Evolutionary conservation across 495 filamentous ascomycete species (phyloP).

Genomic region (Poronia punctata): DNA sequence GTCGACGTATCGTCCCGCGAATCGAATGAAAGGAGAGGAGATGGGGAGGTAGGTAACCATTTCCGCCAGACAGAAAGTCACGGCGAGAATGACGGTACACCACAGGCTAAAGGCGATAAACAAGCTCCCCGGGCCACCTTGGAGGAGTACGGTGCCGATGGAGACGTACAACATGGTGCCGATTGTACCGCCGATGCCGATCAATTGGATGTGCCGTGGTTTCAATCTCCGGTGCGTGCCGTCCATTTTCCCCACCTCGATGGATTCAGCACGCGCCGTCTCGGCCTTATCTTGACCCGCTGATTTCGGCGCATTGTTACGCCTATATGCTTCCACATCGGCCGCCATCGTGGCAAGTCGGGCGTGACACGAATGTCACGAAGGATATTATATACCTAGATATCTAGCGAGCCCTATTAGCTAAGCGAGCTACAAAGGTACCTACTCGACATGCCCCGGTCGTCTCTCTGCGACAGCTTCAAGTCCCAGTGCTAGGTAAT

Average conservation of each 20-base stretch:
- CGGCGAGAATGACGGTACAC: slow-evolving; percentile 50
- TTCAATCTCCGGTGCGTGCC: slow-evolving; percentile 38
- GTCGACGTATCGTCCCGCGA: slow-evolving; percentile 66
- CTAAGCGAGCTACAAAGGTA: neutral
- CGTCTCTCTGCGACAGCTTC: no score
- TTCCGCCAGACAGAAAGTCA: slow-evolving; percentile 58
- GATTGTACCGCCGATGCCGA: slow-evolving; percentile 49
- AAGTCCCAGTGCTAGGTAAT: no score
- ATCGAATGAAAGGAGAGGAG: slow-evolving; percentile 67
- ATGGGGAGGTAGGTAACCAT: slow-evolving; percentile 72
- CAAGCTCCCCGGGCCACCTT: slow-evolving; percentile 68
- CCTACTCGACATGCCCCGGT: no score
- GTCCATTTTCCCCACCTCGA: slow-evolving; percentile 16
- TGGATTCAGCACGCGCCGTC: slow-evolving; percentile 13
- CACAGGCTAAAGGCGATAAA: slow-evolving; percentile 72
- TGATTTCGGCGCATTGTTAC: neutral
- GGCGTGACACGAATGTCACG: no score
- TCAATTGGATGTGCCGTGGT: slow-evolving; percentile 46
- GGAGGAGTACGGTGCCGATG: slow-evolving; percentile 59
- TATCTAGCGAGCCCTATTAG: neutral
- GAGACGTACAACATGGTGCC: slow-evolving; percentile 67
- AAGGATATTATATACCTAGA: no score
- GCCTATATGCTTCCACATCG: neutral
- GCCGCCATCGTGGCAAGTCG: neutral
- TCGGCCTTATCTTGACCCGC: neutral